These are phyloP conservation scores for Aspergillus conjunctus DNA, from an alignment of 495 filamentous ascomycete genomes.

Conservation along the genomic window DNA sequence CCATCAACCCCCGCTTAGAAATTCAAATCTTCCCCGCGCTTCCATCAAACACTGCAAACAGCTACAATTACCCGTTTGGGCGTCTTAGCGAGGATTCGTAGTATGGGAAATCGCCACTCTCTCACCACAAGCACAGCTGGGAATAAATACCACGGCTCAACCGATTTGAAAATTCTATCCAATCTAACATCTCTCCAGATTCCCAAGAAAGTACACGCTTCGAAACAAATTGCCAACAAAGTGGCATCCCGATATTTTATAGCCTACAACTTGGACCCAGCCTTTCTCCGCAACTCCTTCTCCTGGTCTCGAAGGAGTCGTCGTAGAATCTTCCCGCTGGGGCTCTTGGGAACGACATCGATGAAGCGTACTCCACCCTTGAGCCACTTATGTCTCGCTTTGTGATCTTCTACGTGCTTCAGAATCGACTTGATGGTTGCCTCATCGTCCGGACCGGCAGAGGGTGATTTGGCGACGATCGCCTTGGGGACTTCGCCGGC, in stretches of 20 bases:
- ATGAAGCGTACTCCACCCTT: constrained; percentile 82
- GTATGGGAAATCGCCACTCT: too few relatives aligned
- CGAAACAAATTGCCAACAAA: neutral
- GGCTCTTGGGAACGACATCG: constrained; percentile 80
- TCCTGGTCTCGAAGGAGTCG: constrained; percentile 79
- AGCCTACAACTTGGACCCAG: constrained; percentile 58
- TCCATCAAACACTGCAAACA: constrained; percentile 41
- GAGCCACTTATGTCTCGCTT: constrained; percentile 87
- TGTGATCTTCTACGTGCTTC: constrained; percentile 79
- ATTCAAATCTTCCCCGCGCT: constrained; percentile 41
- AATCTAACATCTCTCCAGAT: constrained; percentile 2
- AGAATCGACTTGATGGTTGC: constrained; percentile 63
- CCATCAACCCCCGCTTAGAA: constrained; percentile 44
- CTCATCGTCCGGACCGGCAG: constrained; percentile 60
- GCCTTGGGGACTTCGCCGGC: constrained; percentile 88
- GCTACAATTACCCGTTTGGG: too few relatives aligned
- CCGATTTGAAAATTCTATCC: constrained; percentile 1
- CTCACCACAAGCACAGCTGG: too few relatives aligned
- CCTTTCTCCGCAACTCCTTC: constrained; percentile 64
- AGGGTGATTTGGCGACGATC: constrained; percentile 73
- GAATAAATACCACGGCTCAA: neutral
- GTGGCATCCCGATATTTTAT: neutral
- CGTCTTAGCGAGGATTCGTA: too few relatives aligned
- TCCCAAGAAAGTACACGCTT: constrained; percentile 13
- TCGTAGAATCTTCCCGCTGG: constrained; percentile 89